Evolutionary conservation across 164 flowering plant species (phyloP), one percentile per base, ranked within the genome.

Genomic region (Stephania cephalantha): DNA sequence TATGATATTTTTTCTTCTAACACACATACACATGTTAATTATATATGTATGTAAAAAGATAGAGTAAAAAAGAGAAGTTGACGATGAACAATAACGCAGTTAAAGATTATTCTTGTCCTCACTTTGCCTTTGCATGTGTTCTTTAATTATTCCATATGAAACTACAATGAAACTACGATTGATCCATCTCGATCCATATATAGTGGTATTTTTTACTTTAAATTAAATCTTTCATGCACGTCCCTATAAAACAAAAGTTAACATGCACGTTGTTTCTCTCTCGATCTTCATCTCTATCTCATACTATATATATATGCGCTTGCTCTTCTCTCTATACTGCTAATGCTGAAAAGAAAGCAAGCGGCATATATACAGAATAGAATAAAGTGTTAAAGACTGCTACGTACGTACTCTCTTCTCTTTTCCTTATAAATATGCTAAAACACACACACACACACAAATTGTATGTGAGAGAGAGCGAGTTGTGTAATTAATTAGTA

Each of bases 81-180:
- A 13, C 70, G 12, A 67, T 18, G 18, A 67, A 15, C 3, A 67
- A 66, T 66, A 29, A 22, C 17, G 46, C 20, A 15, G 9, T 17
- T 15, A 82, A 84, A 80, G 86, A 64, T 78, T 79, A 78, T 79
- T 85, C 83, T 78, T 79, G 86, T 80, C 85, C 71, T 82, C 74
- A 82, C 70, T 74, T 77, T 71, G 30, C 42, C 42, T 35, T 35
- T 35, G 67, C 68, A 75, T 72, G 46, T 61, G 68, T 58, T 70
- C 86, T 87, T 86, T 25, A 25, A 25, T 25, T 87, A 85, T 89
- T 85, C 88, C 81, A 72, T 70, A n/a, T n/a, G 90, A 85, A 86
- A 86, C 87, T 84, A 78, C 88, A 25, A 76, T 79, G 91, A 88
- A 86, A 78, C 64, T 86, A 86, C 81, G 75, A 46, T 69, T 78